These are phyloP conservation scores for Hyphodiscus sp. DNA, from an alignment of 2,329 filamentous ascomycete genomes.

Conservation along the genomic window DNA sequence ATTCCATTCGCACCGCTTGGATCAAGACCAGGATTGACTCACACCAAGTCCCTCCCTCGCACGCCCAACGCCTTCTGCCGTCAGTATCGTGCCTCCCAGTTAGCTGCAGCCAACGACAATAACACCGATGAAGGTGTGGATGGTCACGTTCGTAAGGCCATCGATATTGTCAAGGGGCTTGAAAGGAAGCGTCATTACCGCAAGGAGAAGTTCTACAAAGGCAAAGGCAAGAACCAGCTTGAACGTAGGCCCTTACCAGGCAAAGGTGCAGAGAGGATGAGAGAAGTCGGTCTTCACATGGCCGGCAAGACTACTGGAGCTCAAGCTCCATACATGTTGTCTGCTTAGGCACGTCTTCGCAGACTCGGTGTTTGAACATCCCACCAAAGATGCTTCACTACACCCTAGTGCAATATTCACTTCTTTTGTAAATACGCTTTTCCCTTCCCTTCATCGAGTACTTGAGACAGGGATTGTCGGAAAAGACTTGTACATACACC, in stretches of 20 bases:
- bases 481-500: background rate
- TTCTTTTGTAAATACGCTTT: background rate
- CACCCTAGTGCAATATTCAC: background rate
- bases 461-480: background rate
- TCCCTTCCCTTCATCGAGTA: background rate
- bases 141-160: conserved; percentile 78
- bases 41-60: conserved; percentile 82
- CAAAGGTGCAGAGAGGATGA: conserved; percentile 88
- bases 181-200: conserved; percentile 91
- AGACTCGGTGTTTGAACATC: background rate
- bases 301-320: conserved; percentile 63
- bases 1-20: conserved; percentile 40
- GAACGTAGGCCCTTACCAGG: conserved; percentile 68
- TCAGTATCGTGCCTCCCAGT: conserved; percentile 36
- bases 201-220: conserved; percentile 85
- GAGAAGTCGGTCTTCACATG: conserved; percentile 82
- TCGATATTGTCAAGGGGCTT: conserved; percentile 94
- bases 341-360: conserved; percentile 42
- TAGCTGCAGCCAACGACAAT: conserved; percentile 35
- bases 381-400: background rate
- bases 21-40: conserved; percentile 60
- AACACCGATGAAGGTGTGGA: conserved; percentile 35
- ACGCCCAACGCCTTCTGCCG: conserved; percentile 64
- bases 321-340: conserved; percentile 65
- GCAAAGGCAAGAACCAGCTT: conserved; percentile 59